Conservation (phyloP, 1,284 basidiomycete species). For the Cystobasidium sp. region DNA sequence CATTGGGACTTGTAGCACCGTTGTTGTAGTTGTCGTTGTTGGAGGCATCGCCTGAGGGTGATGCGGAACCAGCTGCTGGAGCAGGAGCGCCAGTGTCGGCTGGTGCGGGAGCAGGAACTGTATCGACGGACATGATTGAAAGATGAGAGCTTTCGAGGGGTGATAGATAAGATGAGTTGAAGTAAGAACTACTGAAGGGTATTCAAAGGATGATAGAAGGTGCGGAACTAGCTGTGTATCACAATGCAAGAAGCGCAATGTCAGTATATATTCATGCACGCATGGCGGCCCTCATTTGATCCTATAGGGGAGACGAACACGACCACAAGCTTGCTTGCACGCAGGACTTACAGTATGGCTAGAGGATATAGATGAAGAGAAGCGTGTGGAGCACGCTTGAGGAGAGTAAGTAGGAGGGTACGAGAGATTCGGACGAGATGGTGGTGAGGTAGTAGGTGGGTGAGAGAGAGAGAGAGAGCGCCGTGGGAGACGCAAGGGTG, state of each 20-base stretch:
- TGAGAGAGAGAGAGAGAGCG: constrained; percentile 15
- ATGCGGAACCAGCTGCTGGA: not conserved
- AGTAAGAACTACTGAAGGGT: not conserved
- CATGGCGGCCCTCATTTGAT: too few species aligned
- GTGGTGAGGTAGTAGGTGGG: not conserved
- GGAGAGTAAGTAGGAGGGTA: not conserved
- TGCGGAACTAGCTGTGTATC: too few species aligned
- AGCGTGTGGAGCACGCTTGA: not conserved
- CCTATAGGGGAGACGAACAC: too few species aligned
- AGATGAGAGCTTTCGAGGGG: not conserved
- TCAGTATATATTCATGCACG: too few species aligned
- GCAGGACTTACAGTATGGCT: not conserved
- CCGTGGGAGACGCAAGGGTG: not conserved
- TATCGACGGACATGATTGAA: constrained; percentile 42
- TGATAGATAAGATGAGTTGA: not conserved
- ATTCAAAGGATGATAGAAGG: not conserved
- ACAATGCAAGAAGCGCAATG: too few species aligned
- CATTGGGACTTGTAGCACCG: not conserved
- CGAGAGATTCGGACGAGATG: not conserved
- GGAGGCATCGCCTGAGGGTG: not conserved
- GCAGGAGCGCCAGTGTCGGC: constrained; percentile 20
- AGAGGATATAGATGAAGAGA: not conserved
- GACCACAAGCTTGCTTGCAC: not conserved
- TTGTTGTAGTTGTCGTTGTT: constrained; percentile 1
- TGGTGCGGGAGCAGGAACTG: constrained; percentile 42